Evolutionary conservation across 2,329 filamentous ascomycete genomes (phyloP), one percentile per base, ranked within the genome.

Genomic region (Mariannaea sp.): DNA sequence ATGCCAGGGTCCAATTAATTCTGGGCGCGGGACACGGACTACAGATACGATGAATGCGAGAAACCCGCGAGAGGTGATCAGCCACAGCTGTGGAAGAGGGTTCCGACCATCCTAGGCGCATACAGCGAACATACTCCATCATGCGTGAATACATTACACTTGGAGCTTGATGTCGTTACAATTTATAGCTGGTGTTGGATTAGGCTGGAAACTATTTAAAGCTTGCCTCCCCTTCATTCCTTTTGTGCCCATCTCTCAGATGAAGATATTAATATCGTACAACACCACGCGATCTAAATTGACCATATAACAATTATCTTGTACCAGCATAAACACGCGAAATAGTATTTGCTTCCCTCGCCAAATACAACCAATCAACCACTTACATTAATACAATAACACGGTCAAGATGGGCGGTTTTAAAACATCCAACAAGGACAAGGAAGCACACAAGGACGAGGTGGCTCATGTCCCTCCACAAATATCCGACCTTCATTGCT

Each of bases 401-500:
- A 4, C 29, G 29, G 12, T 10, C 29, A 64, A 46, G n/a, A 70
- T 70, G 68, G 60, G n/a, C n/a, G n/a, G 42, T 7, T 66, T 61
- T 42, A 62, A 61, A 35, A 55, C 56, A 19, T 48, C 60, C n/a
- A 49, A 40, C 43, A 67, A 64, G 19, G 57, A 61, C 41, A 66
- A 68, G 35, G 50, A 59, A 5, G 51, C 7, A 7, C 26, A 59
- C 10, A 65, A 61, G 24, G 45, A 62, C 5, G 68, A 70, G 30
- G 59, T 67, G 3, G 74, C 73, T 27, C 53, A 72, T 38, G 59
- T 78, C 30, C 74, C 75, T 7, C 67, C 72, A 2, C 65, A 72
- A 35, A 55, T 79, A 7, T 76, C 75, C 0, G 79, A 81, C 57
- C 69, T 81, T 7, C 78, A 81, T 68, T 84, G 81, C 72, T 84